phyloP scores from a whole-genome alignment of 2,329 filamentous ascomycete species.

The Aspergillus hiratsukae region DNA sequence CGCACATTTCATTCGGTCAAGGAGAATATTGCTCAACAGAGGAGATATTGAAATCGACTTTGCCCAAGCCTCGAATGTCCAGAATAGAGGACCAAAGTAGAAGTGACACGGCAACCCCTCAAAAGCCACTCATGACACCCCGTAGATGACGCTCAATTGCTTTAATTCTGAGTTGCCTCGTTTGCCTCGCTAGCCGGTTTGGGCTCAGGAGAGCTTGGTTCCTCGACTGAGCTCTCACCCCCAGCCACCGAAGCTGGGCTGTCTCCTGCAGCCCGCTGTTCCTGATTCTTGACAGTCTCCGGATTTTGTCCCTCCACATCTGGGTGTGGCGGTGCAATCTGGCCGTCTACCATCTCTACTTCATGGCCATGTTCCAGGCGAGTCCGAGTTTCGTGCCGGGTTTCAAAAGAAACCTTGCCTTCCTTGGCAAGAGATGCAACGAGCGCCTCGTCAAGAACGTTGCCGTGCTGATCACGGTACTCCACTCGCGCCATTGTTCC shows the following conservation, averaged over 20 bases:
- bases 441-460: conserved; percentile 76
- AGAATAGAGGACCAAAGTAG: conserved; percentile 10
- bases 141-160: conserved; percentile 4
- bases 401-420: conserved; percentile 93
- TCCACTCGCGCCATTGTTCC: conserved; percentile 77
- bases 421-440: conserved; percentile 67
- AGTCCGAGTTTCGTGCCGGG: conserved; percentile 91
- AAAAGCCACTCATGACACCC: conserved; percentile 16
- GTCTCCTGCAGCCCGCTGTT: conserved; percentile 31
- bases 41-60: conserved; percentile 14
- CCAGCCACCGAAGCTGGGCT: conserved; percentile 39
- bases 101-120: not conserved
- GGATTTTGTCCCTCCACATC: conserved; percentile 56
- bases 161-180: conserved; percentile 39
- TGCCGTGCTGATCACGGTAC: conserved; percentile 92
- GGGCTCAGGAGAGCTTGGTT: conserved; percentile 34
- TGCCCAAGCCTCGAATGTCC: not conserved
- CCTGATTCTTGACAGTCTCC: conserved; percentile 46
- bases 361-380: conserved; percentile 75
- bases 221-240: conserved; percentile 35
- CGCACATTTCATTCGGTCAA: conserved; percentile 16
- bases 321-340: conserved; percentile 50
- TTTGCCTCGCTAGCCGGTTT: conserved; percentile 46
- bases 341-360: conserved; percentile 45
- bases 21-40: conserved; percentile 8